phyloP scores from a whole-genome alignment of 164 flowering plant genomes.

The Berberis thunbergii region DNA sequence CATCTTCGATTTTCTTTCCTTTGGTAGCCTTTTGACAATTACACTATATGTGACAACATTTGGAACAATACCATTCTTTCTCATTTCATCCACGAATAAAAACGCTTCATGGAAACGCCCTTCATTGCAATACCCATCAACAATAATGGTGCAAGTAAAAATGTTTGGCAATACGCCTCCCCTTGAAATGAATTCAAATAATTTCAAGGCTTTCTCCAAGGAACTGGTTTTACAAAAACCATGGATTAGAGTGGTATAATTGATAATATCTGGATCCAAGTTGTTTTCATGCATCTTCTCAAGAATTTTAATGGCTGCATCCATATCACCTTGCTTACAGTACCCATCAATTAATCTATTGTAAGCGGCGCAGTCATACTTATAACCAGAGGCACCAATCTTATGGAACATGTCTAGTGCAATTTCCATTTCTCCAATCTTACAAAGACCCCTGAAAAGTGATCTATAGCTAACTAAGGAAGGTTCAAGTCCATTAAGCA shows the following conservation, averaged over 20 bases:
- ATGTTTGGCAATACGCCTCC: no score
- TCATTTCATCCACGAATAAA: slow-evolving; percentile 32
- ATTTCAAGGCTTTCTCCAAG: no score
- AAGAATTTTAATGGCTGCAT: slow-evolving; percentile 22
- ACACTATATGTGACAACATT: no score
- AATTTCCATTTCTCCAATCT: slow-evolving; percentile 24
- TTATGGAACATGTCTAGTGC: slow-evolving; percentile 24
- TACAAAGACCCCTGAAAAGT: slow-evolving; percentile 33
- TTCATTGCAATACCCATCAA: slow-evolving; percentile 35
- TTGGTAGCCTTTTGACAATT: no score
- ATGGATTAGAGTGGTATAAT: no score
- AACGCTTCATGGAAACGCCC: slow-evolving; percentile 40
- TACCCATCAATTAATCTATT: slow-evolving; percentile 36
- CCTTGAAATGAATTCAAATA: no score
- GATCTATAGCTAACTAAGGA: slow-evolving; percentile 36
- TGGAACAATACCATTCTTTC: slow-evolving; percentile 24
- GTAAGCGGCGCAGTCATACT: slow-evolving; percentile 31
- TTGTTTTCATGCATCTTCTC: slow-evolving; percentile 35
- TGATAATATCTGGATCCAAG: no score
- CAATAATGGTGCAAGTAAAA: no score
- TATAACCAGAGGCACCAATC: slow-evolving; percentile 23
- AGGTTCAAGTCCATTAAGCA: no score
- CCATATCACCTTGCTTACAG: slow-evolving; percentile 33
- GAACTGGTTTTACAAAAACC: no score
- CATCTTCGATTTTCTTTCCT: no score